Percentiles rank a stretch among this genome's conserved stretches.
These are phyloP conservation scores for Filosporella fistucella DNA, from an alignment of 495 filamentous ascomycete genomes.

Conservation along the genomic window DNA sequence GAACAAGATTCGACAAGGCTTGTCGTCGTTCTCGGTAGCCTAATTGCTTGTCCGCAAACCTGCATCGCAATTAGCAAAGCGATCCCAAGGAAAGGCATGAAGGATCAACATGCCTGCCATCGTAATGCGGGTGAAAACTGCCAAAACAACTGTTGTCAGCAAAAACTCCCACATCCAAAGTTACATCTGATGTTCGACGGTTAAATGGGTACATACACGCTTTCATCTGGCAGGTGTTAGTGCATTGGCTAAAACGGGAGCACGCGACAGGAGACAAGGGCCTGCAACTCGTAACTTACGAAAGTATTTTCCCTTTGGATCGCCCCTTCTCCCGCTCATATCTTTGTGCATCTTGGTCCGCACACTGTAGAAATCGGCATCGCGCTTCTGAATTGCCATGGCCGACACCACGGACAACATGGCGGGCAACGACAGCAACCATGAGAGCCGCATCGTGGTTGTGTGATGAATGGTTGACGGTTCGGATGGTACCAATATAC, in stretches of 20 bases:
- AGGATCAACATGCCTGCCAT: slow-evolving; percentile 44
- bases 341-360: slow-evolving; percentile 35
- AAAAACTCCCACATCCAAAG: slow-evolving; percentile 4
- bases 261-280: slow-evolving; percentile 13
- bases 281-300: slow-evolving; percentile 37
- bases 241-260: background rate
- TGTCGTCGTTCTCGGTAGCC: slow-evolving; percentile 39
- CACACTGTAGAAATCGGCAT: slow-evolving; percentile 27
- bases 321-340: slow-evolving; percentile 39
- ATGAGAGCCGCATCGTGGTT: slow-evolving; percentile 21
- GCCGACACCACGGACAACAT: slow-evolving; percentile 14
- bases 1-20: slow-evolving; percentile 53
- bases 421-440: slow-evolving; percentile 16
- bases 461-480: background rate
- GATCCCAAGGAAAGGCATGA: background rate
- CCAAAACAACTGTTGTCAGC: background rate
- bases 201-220: slow-evolving; percentile 37
- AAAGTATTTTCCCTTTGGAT: slow-evolving; percentile 54
- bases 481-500: background rate
- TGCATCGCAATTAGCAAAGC: slow-evolving; percentile 19
- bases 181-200: background rate
- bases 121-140: slow-evolving; percentile 59
- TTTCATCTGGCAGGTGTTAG: slow-evolving; percentile 42
- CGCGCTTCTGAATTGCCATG: slow-evolving; percentile 23
- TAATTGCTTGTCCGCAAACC: slow-evolving; percentile 44